phyloP scores from a whole-genome alignment of 1,139 yeast genomes.

The Wickerhamomyces sp. region DNA sequence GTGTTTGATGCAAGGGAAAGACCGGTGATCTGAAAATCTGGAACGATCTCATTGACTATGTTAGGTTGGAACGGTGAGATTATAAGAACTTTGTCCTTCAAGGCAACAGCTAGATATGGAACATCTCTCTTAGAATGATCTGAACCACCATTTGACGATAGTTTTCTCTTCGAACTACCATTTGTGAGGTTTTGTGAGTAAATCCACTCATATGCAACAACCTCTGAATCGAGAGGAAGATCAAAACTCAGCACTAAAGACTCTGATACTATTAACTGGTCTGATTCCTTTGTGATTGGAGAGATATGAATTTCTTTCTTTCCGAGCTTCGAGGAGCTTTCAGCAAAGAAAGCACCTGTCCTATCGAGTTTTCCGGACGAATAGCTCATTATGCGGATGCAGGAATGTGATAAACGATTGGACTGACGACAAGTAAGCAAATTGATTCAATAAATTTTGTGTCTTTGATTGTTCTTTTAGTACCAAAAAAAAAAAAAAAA shows the following conservation, averaged over 20 bases:
- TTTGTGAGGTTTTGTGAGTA: conserved; percentile 6
- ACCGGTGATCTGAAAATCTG: conserved; percentile 25
- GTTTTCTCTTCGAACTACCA: conserved; percentile 14
- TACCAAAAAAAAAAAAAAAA: background rate
- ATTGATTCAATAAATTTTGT: too few species aligned
- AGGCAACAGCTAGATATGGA: conserved; percentile 32
- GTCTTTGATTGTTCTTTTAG: background rate
- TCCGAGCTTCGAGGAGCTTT: conserved; percentile 15
- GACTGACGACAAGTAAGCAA: background rate
- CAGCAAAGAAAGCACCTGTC: conserved; percentile 13
- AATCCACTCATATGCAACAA: conserved; percentile 25
- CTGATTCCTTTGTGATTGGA: conserved; percentile 14
- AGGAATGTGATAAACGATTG: background rate
- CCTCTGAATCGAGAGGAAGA: conserved; percentile 24
- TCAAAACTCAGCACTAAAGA: conserved; percentile 22
- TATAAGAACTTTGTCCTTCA: conserved; percentile 33
- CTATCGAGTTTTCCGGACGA: conserved; percentile 4
- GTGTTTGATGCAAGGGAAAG: conserved; percentile 12
- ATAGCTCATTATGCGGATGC: background rate
- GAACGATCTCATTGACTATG: conserved; percentile 31
- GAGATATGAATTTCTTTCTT: conserved; percentile 25
- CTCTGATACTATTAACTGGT: conserved; percentile 8
- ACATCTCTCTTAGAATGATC: conserved; percentile 1
- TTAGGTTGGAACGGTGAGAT: conserved; percentile 38
- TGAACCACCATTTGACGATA: conserved; percentile 8